Evolutionary conservation across 768 basidiomycete species (phyloP).

Genomic region (Tulasnella sp.): DNA sequence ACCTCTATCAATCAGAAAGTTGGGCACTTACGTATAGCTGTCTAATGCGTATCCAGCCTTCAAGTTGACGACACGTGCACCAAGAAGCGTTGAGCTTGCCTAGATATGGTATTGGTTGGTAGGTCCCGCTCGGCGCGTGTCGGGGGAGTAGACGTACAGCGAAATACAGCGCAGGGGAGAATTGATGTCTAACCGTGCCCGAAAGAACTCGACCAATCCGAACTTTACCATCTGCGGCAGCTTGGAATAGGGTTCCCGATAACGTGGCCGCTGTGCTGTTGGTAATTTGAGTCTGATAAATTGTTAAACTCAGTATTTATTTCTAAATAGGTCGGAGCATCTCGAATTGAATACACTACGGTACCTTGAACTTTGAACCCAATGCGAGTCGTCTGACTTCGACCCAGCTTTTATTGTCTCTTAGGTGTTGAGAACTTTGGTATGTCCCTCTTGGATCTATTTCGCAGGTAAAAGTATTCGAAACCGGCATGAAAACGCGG

Average conservation of each 20-base stretch:
- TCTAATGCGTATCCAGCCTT: neutral
- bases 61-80: neutral
- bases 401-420: neutral
- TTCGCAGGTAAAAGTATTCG: neutral
- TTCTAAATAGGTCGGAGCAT: neutral
- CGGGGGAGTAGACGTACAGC: neutral
- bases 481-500: neutral
- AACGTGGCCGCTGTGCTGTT: neutral
- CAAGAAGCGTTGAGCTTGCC: neutral
- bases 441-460: neutral
- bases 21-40: conserved; percentile 1
- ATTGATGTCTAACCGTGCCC: conserved; percentile 14
- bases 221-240: neutral
- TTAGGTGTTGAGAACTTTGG: neutral
- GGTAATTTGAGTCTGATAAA: neutral
- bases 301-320: neutral
- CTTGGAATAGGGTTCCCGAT: neutral
- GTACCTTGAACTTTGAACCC: neutral
- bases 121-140: neutral
- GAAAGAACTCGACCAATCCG: neutral
- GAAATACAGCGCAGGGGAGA: conserved; percentile 2
- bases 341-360: neutral
- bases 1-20: neutral
- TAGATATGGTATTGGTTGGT: neutral
- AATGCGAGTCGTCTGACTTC: neutral